These are phyloP conservation scores for Aspergillus asperescens DNA, from an alignment of 495 filamentous ascomycete species.

Conservation along the genomic window DNA sequence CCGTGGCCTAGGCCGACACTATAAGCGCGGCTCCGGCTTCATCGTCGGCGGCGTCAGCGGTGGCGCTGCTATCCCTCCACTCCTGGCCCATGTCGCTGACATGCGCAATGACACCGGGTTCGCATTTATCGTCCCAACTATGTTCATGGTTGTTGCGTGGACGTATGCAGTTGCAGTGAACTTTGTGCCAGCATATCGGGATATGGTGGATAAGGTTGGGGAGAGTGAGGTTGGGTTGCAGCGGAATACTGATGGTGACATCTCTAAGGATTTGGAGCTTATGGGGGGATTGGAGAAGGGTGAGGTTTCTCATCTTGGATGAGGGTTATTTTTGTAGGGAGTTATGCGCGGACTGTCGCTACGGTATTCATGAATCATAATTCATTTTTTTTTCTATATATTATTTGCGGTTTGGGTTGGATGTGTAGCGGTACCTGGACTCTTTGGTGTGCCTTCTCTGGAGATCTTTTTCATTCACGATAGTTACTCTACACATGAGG, in stretches of 20 bases:
- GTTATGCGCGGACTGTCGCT: too few relatives aligned
- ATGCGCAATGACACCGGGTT: slow-evolving; percentile 42
- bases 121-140: slow-evolving; percentile 54
- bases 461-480: too few relatives aligned
- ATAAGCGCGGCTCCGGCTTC: slow-evolving; percentile 52
- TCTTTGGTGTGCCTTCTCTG: too few relatives aligned
- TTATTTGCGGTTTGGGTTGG: too few relatives aligned
- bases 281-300: slow-evolving; percentile 14
- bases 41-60: slow-evolving; percentile 56
- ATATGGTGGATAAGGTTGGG: slow-evolving; percentile 55
- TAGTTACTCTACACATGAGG: not conserved
- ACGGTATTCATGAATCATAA: too few relatives aligned
- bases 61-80: slow-evolving; percentile 48
- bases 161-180: slow-evolving; percentile 59
- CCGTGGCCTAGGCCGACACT: slow-evolving; percentile 54
- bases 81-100: slow-evolving; percentile 48
- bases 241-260: slow-evolving; percentile 4
- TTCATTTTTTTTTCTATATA: too few relatives aligned
- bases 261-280: slow-evolving; percentile 25
- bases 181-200: slow-evolving; percentile 54
- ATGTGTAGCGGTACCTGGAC: too few relatives aligned
- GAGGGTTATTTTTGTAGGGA: not conserved
- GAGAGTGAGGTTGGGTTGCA: slow-evolving; percentile 50
- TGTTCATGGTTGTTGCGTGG: slow-evolving; percentile 51
- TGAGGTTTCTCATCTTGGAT: slow-evolving; percentile 6